Conservation (phyloP, 2,329 filamentous ascomycete species). For the Pyricularia grisea region DNA sequence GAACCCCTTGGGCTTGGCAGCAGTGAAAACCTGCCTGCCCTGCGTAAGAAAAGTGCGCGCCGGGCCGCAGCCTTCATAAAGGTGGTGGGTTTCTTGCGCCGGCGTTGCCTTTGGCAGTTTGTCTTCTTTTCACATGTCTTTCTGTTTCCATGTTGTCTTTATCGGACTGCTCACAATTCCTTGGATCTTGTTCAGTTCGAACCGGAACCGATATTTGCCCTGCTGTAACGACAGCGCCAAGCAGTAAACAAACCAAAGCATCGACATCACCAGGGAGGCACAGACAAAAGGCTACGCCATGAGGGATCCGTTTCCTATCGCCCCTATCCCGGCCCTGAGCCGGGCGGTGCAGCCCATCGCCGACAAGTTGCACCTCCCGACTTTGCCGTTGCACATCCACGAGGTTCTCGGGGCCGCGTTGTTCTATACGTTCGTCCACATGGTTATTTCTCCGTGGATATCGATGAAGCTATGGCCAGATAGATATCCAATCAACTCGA, state of each 20-base stretch:
- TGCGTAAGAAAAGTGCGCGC: not conserved
- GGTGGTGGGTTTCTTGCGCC: not conserved
- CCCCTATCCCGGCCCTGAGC: constrained; percentile 47
- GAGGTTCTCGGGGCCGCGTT: constrained; percentile 59
- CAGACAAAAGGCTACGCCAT: constrained; percentile 34
- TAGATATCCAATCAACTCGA: constrained; percentile 52
- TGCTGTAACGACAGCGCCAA: not conserved
- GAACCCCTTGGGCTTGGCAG: not conserved
- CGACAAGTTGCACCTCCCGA: constrained; percentile 49
- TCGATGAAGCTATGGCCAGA: constrained; percentile 53
- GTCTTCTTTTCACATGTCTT: not conserved
- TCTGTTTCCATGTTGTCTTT: not conserved
- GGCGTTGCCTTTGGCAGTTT: not conserved
- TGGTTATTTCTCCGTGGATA: constrained; percentile 56
- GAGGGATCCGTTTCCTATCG: constrained; percentile 64
- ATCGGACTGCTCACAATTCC: not conserved
- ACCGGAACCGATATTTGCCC: not conserved
- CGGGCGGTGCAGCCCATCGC: constrained; percentile 54
- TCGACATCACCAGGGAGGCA: not conserved
- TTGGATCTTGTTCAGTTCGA: not conserved
- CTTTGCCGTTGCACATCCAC: constrained; percentile 68
- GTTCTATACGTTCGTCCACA: constrained; percentile 61
- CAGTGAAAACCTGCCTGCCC: not conserved
- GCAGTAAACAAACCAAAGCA: not conserved
- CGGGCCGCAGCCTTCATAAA: not conserved